Conservation (phyloP, 768 basidiomycete species). For the Tulasnella calospora region DNA sequence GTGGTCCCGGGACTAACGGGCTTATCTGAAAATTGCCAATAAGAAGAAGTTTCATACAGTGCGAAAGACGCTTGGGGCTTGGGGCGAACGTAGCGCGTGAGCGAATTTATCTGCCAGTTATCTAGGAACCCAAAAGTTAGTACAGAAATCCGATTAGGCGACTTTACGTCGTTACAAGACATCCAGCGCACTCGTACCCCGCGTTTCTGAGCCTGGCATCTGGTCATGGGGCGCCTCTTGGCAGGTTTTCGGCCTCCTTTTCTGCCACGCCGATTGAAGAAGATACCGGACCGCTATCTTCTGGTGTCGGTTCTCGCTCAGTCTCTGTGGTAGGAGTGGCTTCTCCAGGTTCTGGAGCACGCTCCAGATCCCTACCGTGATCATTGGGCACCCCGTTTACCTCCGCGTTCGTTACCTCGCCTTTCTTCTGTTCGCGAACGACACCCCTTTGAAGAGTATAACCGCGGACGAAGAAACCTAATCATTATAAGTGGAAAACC, state of each 20-base stretch:
- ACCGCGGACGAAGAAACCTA: background rate
- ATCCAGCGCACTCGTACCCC: background rate
- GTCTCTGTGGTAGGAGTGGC: background rate
- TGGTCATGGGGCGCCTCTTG: background rate
- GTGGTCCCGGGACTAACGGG: too few species aligned
- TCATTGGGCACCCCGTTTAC: background rate
- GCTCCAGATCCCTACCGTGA: background rate
- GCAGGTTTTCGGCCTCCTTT: background rate
- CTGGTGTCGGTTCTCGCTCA: background rate
- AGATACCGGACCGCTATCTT: background rate
- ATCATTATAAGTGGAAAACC: background rate
- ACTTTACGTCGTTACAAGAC: background rate
- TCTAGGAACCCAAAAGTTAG: background rate
- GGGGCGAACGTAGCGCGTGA: background rate
- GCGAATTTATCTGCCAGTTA: background rate
- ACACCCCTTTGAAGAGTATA: background rate
- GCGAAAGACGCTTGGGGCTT: background rate
- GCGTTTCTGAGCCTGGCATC: background rate
- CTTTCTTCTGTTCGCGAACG: conserved; percentile 3
- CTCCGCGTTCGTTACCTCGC: background rate
- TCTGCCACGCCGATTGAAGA: background rate
- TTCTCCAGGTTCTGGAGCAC: background rate
- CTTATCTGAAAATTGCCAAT: background rate
- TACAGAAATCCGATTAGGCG: background rate
- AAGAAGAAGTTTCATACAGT: background rate